Evolutionary conservation across 1,284 basidiomycete genomes (phyloP).

Genomic region (Takashimella koratensis): DNA sequence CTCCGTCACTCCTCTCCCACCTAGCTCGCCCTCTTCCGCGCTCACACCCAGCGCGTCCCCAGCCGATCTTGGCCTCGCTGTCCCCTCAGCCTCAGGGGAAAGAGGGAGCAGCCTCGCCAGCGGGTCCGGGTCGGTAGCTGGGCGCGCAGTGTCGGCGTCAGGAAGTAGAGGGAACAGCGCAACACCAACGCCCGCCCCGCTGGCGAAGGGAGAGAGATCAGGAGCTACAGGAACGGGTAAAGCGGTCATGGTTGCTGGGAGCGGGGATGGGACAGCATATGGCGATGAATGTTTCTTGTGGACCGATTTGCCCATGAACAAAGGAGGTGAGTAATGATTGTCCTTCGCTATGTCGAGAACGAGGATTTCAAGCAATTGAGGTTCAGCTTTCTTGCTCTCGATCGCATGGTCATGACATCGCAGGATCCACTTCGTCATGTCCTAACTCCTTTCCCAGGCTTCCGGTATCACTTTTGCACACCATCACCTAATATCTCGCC

Average conservation of each 20-base stretch:
- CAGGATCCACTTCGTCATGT: too few species aligned
- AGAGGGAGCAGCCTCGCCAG: background rate
- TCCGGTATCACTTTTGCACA: conserved; percentile 51
- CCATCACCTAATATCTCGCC: conserved; percentile 43
- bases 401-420: too few species aligned
- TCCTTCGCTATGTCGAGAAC: too few species aligned
- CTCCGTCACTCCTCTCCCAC: background rate
- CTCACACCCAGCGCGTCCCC: background rate
- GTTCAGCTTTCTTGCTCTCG: too few species aligned
- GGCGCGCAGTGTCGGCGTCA: too few species aligned
- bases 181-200: conserved; percentile 19
- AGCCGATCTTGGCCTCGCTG: background rate
- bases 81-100: background rate
- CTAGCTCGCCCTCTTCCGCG: background rate
- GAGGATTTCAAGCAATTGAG: too few species aligned
- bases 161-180: too few species aligned
- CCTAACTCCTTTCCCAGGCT: conserved; percentile 40
- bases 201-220: conserved; percentile 9
- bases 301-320: conserved; percentile 46
- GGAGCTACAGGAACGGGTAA: conserved; percentile 9
- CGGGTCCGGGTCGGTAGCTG: too few species aligned
- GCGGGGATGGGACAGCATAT: conserved; percentile 31
- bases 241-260: conserved; percentile 28
- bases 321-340: conserved; percentile 36
- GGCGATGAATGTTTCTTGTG: conserved; percentile 47